Percentiles rank a stretch among this genome's conserved stretches.
These are phyloP conservation scores for Hansfordia pulvinata DNA, from an alignment of 2,329 filamentous ascomycete species.

Conservation along the genomic window DNA sequence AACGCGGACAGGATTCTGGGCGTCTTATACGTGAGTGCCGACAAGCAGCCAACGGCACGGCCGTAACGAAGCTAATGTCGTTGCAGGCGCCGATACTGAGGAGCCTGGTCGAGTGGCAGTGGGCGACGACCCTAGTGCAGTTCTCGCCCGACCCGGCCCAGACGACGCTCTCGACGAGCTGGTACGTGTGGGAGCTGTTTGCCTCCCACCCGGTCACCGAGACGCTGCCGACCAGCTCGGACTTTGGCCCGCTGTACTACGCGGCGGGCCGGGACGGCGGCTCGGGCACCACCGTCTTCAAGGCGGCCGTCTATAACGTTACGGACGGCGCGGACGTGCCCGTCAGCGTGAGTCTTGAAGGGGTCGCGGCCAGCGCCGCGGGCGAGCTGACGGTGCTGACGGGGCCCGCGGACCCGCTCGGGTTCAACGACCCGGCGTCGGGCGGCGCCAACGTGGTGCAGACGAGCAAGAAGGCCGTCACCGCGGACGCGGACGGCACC, in stretches of 20 bases:
- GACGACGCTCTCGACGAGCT: conserved; percentile 35
- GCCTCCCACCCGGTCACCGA: conserved; percentile 28
- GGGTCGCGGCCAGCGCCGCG: conserved; percentile 20
- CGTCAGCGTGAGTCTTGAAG: conserved; percentile 30
- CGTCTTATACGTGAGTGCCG: conserved; percentile 26
- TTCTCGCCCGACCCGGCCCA: conserved; percentile 31
- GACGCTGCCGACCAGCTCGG: conserved; percentile 27
- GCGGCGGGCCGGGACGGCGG: conserved; percentile 31
- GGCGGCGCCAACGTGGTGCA: conserved; percentile 35
- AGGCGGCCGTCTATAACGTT: conserved; percentile 38
- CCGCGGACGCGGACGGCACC: conserved; percentile 27
- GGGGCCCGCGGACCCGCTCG: conserved; percentile 26
- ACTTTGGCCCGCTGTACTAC: conserved; percentile 32
- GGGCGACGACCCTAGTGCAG: conserved; percentile 35
- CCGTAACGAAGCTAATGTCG: not conserved
- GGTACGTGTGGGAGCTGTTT: conserved; percentile 35
- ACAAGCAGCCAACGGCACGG: not conserved
- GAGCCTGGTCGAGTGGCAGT: conserved; percentile 35
- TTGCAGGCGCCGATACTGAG: conserved; percentile 27
- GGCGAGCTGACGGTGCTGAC: conserved; percentile 31
- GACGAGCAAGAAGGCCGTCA: conserved; percentile 21
- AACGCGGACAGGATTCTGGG: conserved; percentile 46
- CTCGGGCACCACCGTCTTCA: conserved; percentile 29
- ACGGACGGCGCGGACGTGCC: conserved; percentile 28
- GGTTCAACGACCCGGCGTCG: conserved; percentile 26